Percentiles rank a stretch among this genome's conserved stretches.
These are phyloP conservation scores for Ettlia oleoabundans DNA, from an alignment of 139 green algal genomes.

Conservation along the genomic window DNA sequence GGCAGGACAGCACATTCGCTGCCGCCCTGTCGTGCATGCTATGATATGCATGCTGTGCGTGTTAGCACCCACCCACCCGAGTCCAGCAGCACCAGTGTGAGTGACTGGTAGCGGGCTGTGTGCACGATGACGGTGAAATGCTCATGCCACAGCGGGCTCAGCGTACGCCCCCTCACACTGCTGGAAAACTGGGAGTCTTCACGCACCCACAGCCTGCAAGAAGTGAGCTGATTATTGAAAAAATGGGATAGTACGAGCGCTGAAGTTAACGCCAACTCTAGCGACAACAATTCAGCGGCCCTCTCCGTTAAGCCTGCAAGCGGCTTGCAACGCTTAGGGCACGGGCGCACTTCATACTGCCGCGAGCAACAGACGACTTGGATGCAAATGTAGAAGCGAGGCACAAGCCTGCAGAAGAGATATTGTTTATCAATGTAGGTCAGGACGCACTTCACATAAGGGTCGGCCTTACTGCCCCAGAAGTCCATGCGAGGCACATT, in stretches of 20 bases:
- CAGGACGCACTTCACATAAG: neutral
- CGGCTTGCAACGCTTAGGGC: no score
- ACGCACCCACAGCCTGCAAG: conserved; percentile 36
- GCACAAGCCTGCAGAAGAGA: neutral
- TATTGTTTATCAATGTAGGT: no score
- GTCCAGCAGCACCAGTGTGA: conserved; percentile 41
- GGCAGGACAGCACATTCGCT: neutral
- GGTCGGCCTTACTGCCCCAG: neutral
- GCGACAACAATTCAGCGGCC: no score
- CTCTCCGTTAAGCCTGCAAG: no score
- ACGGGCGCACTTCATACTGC: no score
- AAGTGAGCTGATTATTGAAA: neutral
- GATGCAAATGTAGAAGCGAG: no score
- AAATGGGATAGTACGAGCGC: no score
- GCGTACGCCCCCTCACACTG: conserved; percentile 31
- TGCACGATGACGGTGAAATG: conserved; percentile 46
- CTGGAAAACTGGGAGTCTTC: conserved; percentile 6
- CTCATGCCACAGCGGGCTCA: conserved; percentile 41
- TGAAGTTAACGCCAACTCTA: no score
- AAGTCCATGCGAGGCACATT: conserved; percentile 20
- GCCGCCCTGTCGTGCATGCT: no score
- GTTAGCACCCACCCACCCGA: conserved; percentile 2
- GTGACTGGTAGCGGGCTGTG: conserved; percentile 20
- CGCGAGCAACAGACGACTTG: no score
- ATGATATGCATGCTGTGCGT: neutral